Conservation (phyloP, 1,284 basidiomycete species). For the Phellinidium pouzarii region DNA sequence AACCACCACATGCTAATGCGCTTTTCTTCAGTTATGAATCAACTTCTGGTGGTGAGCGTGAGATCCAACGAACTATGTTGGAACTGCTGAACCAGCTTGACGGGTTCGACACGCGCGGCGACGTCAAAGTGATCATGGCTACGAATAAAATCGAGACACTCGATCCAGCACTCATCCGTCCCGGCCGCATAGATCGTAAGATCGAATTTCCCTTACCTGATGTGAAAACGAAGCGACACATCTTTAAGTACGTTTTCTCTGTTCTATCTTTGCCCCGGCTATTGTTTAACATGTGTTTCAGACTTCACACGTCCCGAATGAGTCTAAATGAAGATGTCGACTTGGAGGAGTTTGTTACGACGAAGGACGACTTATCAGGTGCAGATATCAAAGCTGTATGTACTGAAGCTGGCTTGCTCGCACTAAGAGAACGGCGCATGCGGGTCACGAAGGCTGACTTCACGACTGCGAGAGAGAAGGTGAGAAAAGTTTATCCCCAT, state of each 20-base stretch:
- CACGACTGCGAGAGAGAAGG: constrained; percentile 83
- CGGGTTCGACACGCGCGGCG: constrained; percentile 97
- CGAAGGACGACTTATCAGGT: constrained; percentile 94
- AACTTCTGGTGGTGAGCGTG: constrained; percentile 95
- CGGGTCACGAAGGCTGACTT: constrained; percentile 92
- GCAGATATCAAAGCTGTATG: constrained; percentile 98
- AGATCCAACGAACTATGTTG: constrained; percentile 99
- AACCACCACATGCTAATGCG: constrained; percentile 22
- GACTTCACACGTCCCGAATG: constrained; percentile 95
- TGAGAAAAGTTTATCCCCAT: constrained; percentile 28
- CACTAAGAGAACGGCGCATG: constrained; percentile 94
- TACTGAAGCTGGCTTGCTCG: constrained; percentile 93
- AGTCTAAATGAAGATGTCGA: constrained; percentile 89
- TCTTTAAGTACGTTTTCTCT: constrained; percentile 69
- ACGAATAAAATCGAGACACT: constrained; percentile 92
- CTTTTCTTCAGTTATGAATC: constrained; percentile 74
- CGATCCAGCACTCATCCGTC: constrained; percentile 95
- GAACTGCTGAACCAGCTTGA: constrained; percentile 98
- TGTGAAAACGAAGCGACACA: constrained; percentile 95
- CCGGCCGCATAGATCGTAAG: constrained; percentile 97
- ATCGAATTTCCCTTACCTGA: constrained; percentile 95
- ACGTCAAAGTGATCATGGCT: constrained; percentile 97
- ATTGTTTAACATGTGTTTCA: constrained; percentile 24
- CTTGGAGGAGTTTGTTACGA: constrained; percentile 92
- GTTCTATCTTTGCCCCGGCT: constrained; percentile 1